phyloP scores from a whole-genome alignment of 768 basidiomycete genomes.

The Auriscalpium vulgare region DNA sequence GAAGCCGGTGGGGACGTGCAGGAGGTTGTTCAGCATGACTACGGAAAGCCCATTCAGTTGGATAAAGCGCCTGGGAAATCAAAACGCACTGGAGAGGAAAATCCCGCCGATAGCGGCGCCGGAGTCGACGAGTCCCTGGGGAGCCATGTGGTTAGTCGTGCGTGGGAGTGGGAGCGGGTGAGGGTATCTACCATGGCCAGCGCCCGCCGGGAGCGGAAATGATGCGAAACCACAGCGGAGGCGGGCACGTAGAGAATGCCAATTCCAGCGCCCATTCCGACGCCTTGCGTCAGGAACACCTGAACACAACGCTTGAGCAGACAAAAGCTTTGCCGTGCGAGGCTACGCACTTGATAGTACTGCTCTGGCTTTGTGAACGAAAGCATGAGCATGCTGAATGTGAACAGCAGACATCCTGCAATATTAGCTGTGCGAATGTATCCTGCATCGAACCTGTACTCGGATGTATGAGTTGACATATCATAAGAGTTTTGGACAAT shows the following conservation, averaged over 20 bases:
- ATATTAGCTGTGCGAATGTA: background rate
- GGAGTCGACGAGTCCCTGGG: background rate
- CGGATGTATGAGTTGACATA: background rate
- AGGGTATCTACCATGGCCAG: background rate
- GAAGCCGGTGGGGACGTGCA: background rate
- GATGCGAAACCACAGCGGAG: background rate
- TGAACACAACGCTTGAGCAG: background rate
- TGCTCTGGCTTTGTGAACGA: background rate
- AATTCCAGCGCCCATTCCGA: background rate
- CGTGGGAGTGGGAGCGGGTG: background rate
- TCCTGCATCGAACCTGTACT: background rate
- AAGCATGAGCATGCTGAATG: background rate
- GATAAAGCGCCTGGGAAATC: background rate
- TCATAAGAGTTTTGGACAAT: background rate
- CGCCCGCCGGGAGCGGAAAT: background rate
- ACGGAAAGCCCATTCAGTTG: background rate
- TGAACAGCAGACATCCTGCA: background rate
- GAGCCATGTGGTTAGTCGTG: background rate
- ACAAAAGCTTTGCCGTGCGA: no score
- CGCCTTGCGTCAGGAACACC: background rate
- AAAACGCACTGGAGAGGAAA: background rate
- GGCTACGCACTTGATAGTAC: background rate
- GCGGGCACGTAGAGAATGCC: conserved; percentile 1
- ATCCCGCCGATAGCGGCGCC: background rate
- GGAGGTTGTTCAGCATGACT: background rate